Conservation (phyloP, 2,329 filamentous ascomycete genomes). For the Apiospora marii region DNA sequence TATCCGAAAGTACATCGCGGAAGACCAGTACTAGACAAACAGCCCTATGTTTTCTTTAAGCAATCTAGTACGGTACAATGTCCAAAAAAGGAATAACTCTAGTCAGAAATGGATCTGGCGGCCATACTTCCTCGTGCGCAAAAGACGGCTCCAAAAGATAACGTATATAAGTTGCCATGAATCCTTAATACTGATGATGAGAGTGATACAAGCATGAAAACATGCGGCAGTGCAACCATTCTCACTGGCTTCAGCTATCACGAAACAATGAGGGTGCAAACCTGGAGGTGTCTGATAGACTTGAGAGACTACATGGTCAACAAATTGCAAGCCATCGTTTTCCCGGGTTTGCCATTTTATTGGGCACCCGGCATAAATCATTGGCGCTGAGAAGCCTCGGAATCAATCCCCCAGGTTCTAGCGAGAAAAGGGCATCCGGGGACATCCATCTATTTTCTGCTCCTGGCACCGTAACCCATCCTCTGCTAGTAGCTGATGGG, state of each 20-base stretch:
- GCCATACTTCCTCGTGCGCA: background rate
- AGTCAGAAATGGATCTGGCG: slow-evolving; percentile 4
- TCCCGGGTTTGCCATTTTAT: background rate
- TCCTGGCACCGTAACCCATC: background rate
- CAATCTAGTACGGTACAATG: background rate
- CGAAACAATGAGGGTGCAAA: slow-evolving; percentile 22
- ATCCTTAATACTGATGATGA: slow-evolving; percentile 1
- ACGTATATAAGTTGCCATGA: slow-evolving; percentile 4
- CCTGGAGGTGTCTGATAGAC: slow-evolving; percentile 12
- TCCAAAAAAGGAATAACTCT: background rate
- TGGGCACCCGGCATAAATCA: slow-evolving; percentile 1
- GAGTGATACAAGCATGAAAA: background rate
- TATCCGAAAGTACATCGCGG: background rate
- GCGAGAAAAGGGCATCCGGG: background rate
- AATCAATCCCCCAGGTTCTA: background rate
- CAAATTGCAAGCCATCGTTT: background rate
- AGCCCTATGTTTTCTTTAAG: background rate
- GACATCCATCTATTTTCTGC: background rate
- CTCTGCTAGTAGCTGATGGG: slow-evolving; percentile 2
- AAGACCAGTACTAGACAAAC: slow-evolving; percentile 5
- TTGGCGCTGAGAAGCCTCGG: background rate
- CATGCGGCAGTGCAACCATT: slow-evolving; percentile 5
- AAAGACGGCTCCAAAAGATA: background rate
- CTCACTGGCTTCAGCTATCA: slow-evolving; percentile 13
- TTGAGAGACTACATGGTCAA: background rate